These are phyloP conservation scores for Symbiotaphrina buchneri DNA, from an alignment of 495 filamentous ascomycete genomes.

Conservation along the genomic window DNA sequence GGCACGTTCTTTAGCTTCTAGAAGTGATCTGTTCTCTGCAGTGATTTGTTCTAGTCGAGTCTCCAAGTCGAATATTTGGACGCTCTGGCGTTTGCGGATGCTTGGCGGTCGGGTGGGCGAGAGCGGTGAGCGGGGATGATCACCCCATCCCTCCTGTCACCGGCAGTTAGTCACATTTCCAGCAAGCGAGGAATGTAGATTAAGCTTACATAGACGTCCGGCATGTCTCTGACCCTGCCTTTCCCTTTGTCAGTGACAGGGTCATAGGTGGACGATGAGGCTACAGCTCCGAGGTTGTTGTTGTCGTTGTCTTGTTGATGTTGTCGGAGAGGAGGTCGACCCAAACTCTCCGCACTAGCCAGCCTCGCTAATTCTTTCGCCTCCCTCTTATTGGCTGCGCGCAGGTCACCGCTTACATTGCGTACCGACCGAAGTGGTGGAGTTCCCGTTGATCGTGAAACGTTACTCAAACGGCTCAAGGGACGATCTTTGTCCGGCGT, in stretches of 20 bases:
- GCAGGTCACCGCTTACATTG: slow-evolving; percentile 58
- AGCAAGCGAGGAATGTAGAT: too few relatives aligned
- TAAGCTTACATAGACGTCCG: slow-evolving; percentile 77
- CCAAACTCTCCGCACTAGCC: not conserved
- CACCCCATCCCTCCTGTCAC: slow-evolving; percentile 74
- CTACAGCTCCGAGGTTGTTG: too few relatives aligned
- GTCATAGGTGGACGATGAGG: slow-evolving; percentile 42
- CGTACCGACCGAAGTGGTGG: slow-evolving; percentile 50
- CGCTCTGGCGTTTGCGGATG: slow-evolving; percentile 84
- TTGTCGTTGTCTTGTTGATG: slow-evolving; percentile 14
- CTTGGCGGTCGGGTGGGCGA: slow-evolving; percentile 92
- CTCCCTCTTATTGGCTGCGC: slow-evolving; percentile 35
- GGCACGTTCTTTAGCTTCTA: slow-evolving; percentile 44
- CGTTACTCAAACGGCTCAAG: slow-evolving; percentile 1
- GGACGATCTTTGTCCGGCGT: slow-evolving; percentile 24
- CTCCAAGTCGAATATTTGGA: slow-evolving; percentile 81
- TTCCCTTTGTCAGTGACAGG: slow-evolving; percentile 73
- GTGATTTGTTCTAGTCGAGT: slow-evolving; percentile 52
- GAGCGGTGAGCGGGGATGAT: slow-evolving; percentile 71
- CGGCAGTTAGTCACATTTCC: not conserved
- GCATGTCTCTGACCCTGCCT: slow-evolving; percentile 61
- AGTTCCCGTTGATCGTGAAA: slow-evolving; percentile 19
- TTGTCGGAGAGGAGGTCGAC: slow-evolving; percentile 1
- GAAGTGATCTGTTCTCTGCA: slow-evolving; percentile 57
- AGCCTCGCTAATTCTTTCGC: slow-evolving; percentile 9